Percentiles rank a stretch among this genome's conserved stretches.
Evolutionary conservation across 163 green algal species (phyloP).

Genomic region (Chlamydomonas reinhardtii): DNA sequence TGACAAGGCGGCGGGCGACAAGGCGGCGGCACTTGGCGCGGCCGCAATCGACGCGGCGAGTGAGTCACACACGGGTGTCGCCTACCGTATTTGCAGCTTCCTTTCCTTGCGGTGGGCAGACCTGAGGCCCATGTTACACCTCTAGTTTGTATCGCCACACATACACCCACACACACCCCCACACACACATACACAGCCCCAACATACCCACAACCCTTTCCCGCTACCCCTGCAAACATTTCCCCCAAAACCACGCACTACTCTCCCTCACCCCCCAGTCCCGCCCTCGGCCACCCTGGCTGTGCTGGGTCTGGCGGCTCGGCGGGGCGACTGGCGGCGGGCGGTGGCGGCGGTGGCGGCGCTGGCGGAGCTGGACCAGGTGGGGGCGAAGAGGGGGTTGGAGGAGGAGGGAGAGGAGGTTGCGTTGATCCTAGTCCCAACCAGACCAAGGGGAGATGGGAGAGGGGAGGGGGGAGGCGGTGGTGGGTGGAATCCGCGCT

Average conservation of each 20-base stretch:
- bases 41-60: not conserved
- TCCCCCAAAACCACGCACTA: not conserved
- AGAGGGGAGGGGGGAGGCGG: not conserved
- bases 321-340: not conserved
- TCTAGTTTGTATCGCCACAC: no score
- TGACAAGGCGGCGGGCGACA: not conserved
- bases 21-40: not conserved
- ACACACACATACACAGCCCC: no score
- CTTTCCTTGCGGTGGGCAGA: no score
- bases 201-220: no score
- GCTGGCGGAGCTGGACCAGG: slow-evolving; percentile 13
- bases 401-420: not conserved
- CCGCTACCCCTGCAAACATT: no score
- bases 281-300: not conserved
- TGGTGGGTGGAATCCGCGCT: no score
- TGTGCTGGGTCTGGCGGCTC: slow-evolving; percentile 17
- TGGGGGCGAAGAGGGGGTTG: not conserved
- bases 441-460: no score
- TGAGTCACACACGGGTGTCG: not conserved
- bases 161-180: no score
- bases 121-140: no score
- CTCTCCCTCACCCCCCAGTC: not conserved
- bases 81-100: no score
- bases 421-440: no score
- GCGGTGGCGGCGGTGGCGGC: slow-evolving; percentile 2